Evolutionary conservation across 78 protist genomes (phyloP).

Genomic region (Mastigamoeba balamuthi): DNA sequence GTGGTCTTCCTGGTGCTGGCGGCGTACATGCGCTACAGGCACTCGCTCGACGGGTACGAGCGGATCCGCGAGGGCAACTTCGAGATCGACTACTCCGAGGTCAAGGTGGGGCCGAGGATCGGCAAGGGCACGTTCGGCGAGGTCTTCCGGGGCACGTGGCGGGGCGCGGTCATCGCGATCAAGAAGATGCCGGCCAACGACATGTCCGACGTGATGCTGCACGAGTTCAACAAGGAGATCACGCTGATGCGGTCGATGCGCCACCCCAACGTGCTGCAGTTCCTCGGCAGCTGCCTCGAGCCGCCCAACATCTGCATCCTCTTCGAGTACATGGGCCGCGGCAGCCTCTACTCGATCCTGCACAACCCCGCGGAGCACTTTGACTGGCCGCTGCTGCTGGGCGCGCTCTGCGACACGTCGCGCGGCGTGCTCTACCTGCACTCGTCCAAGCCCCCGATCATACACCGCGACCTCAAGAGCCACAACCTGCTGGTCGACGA

Average conservation of each 20-base stretch:
- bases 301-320: conserved; percentile 53
- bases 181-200: conserved; percentile 47
- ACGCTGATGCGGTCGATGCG: conserved; percentile 24
- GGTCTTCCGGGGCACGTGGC: conserved; percentile 36
- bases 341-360: not conserved
- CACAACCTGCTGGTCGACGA: conserved; percentile 51
- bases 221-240: conserved; percentile 39
- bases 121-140: conserved; percentile 54
- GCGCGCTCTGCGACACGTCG: conserved; percentile 32
- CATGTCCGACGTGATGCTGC: conserved; percentile 13
- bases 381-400: not conserved
- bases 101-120: conserved; percentile 18
- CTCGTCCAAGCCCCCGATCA: conserved; percentile 34
- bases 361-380: not conserved
- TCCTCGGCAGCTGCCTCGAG: conserved; percentile 35
- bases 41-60: not conserved
- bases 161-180: conserved; percentile 37
- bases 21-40: not conserved
- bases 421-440: conserved; percentile 41
- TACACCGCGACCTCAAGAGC: conserved; percentile 52
- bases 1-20: not conserved
- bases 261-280: conserved; percentile 60
- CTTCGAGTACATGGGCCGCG: conserved; percentile 43
- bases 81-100: conserved; percentile 11
- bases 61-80: not conserved